phyloP scores from a whole-genome alignment of 345 rosid species.

The Eutrema japonicum region DNA sequence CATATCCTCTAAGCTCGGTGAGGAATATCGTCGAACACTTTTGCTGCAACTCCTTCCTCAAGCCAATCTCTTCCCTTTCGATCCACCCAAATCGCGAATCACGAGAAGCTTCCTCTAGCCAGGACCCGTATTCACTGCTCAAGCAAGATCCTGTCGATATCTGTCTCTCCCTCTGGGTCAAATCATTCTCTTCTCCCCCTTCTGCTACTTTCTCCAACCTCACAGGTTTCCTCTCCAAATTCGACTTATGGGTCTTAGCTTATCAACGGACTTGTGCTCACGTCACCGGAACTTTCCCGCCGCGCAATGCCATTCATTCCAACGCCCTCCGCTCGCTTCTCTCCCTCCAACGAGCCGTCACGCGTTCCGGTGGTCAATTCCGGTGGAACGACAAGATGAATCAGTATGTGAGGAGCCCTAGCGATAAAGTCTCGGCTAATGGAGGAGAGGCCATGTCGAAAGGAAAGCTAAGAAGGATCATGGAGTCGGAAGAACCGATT shows the following conservation, averaged over 20 bases:
- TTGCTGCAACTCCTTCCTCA: slow-evolving; percentile 32
- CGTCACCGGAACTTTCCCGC: slow-evolving; percentile 85
- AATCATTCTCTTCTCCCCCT: slow-evolving; percentile 80
- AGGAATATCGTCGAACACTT: slow-evolving; percentile 71
- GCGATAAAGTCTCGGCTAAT: slow-evolving; percentile 48
- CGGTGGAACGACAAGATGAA: slow-evolving; percentile 74
- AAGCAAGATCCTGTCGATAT: slow-evolving; percentile 86
- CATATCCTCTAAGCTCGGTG: slow-evolving; percentile 40
- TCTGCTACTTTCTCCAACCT: slow-evolving; percentile 63
- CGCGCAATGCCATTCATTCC: slow-evolving; percentile 74
- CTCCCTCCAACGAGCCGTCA: slow-evolving; percentile 70
- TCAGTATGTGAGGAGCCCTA: slow-evolving; percentile 72
- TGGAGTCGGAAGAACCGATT: slow-evolving; percentile 60
- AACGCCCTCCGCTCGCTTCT: slow-evolving; percentile 69
- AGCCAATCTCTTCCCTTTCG: slow-evolving; percentile 51
- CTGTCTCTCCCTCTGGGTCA: slow-evolving; percentile 84
- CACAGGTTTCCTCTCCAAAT: slow-evolving; percentile 84
- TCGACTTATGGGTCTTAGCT: slow-evolving; percentile 92
- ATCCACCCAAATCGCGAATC: slow-evolving; percentile 21
- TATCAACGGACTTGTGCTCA: slow-evolving; percentile 87
- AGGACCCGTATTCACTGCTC: slow-evolving; percentile 66
- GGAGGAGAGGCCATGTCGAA: slow-evolving; percentile 52
- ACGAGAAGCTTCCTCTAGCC: slow-evolving; percentile 20
- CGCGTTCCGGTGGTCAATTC: slow-evolving; percentile 56
- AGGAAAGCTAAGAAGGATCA: slow-evolving; percentile 55